Evolutionary conservation across 2,329 filamentous ascomycete species (phyloP).

Genomic region (Fusarium torreyae): DNA sequence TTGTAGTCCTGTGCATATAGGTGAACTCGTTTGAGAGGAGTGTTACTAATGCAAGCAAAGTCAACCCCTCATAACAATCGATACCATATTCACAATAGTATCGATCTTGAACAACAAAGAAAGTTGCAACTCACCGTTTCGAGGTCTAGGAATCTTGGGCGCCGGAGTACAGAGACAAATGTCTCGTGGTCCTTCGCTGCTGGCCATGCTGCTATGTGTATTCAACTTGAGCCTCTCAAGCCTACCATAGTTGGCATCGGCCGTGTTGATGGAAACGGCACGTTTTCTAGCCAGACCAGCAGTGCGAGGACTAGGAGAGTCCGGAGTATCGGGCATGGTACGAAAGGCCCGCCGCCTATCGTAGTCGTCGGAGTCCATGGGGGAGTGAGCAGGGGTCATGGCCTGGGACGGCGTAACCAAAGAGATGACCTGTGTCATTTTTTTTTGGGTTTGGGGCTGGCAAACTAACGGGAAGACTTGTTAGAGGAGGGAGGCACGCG

Average conservation of each 20-base stretch:
- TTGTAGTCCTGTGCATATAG: neutral
- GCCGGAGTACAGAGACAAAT: constrained; percentile 71
- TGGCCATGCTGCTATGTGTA: constrained; percentile 50
- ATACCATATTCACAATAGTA: neutral
- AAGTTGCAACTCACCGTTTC: constrained; percentile 67
- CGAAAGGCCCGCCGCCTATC: constrained; percentile 41
- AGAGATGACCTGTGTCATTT: constrained; percentile 52
- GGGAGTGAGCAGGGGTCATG: constrained; percentile 47
- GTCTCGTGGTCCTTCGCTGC: constrained; percentile 56
- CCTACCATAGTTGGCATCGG: constrained; percentile 59
- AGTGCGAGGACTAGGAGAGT: constrained; percentile 49
- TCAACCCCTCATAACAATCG: constrained; percentile 8
- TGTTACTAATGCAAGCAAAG: constrained; percentile 20
- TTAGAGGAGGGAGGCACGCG: too few species aligned
- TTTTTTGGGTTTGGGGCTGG: constrained; percentile 24
- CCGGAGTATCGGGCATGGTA: constrained; percentile 41
- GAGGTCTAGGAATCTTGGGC: constrained; percentile 71
- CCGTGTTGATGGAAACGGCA: constrained; percentile 62
- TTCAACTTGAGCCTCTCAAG: constrained; percentile 51
- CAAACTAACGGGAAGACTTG: constrained; percentile 38
- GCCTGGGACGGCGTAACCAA: constrained; percentile 47
- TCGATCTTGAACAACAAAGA: constrained; percentile 30
- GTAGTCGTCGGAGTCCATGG: constrained; percentile 45
- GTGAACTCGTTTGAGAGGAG: neutral
- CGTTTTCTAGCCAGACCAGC: constrained; percentile 58